Percentiles rank a stretch among this genome's conserved stretches.
Conservation (phyloP, 139 green algal genomes). For the Coccomyxa sp. region DNA sequence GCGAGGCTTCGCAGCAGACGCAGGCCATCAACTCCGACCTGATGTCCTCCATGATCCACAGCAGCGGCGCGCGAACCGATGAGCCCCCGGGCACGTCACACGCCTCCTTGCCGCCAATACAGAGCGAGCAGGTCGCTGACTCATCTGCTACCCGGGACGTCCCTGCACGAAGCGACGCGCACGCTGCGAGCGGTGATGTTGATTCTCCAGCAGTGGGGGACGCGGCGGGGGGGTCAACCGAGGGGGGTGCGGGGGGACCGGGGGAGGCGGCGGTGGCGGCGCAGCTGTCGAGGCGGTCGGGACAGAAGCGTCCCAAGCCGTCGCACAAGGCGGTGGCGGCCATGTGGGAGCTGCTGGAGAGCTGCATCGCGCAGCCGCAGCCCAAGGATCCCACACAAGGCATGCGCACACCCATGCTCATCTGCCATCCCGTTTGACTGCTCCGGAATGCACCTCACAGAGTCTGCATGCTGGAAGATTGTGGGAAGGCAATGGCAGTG, state of each 20-base stretch:
- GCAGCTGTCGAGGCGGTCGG: neutral
- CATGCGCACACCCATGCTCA: neutral
- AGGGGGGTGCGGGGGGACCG: too few species aligned
- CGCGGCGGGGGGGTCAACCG: too few species aligned
- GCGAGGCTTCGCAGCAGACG: too few species aligned
- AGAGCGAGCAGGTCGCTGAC: neutral
- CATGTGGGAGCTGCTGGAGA: constrained; percentile 45
- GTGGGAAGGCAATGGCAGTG: too few species aligned
- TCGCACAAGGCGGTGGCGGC: constrained; percentile 30
- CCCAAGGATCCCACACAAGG: neutral
- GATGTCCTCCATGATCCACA: too few species aligned
- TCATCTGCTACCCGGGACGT: neutral
- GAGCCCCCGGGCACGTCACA: too few species aligned
- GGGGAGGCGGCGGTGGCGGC: too few species aligned
- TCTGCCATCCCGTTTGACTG: neutral
- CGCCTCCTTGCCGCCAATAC: too few species aligned
- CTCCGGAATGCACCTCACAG: neutral
- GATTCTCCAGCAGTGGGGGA: neutral
- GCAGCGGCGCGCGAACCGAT: too few species aligned
- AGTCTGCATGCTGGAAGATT: neutral
- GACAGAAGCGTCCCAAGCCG: neutral
- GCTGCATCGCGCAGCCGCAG: constrained; percentile 16
- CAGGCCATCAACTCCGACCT: too few species aligned
- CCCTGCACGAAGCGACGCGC: neutral
- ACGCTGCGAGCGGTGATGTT: too few species aligned